phyloP scores from a whole-genome alignment of 345 rosid species.

The Camelina hispida region DNA sequence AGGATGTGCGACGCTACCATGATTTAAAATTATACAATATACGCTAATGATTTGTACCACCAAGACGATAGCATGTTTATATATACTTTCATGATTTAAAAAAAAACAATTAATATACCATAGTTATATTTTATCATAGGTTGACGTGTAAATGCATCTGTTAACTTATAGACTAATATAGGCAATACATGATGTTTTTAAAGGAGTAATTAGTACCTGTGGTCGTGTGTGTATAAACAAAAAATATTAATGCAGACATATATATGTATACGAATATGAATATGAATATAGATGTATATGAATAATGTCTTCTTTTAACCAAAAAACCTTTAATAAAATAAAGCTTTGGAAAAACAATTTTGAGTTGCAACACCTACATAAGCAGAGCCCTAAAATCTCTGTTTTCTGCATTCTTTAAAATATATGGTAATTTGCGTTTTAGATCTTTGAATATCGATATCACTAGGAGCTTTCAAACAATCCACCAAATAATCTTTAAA shows the following conservation, averaged over 20 bases:
- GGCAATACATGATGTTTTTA: constrained; percentile 10
- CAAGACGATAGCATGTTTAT: neutral
- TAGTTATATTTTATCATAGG: neutral
- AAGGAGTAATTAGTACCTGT: constrained; percentile 28
- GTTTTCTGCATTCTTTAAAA: neutral
- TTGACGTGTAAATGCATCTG: constrained; percentile 35
- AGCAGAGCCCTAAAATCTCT: neutral
- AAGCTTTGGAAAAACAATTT: neutral
- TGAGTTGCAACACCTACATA: neutral
- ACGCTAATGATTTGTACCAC: constrained; percentile 18
- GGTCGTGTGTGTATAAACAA: constrained; percentile 32
- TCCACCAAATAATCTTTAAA: neutral
- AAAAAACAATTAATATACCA: neutral
- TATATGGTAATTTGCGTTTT: neutral
- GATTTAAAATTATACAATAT: constrained; percentile 6
- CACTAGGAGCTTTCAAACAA: neutral
- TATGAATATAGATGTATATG: neutral
- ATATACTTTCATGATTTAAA: neutral
- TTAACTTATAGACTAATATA: constrained; percentile 23
- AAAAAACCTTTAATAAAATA: neutral
- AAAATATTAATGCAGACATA: neutral
- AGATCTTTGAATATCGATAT: neutral
- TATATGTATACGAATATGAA: too few relatives aligned
- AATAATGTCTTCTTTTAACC: neutral
- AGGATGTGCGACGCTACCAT: neutral